Evolutionary conservation across 768 basidiomycete genomes (phyloP), one percentile per base, ranked within the genome.

Genomic region (Brasilioporus rufonigricans): DNA sequence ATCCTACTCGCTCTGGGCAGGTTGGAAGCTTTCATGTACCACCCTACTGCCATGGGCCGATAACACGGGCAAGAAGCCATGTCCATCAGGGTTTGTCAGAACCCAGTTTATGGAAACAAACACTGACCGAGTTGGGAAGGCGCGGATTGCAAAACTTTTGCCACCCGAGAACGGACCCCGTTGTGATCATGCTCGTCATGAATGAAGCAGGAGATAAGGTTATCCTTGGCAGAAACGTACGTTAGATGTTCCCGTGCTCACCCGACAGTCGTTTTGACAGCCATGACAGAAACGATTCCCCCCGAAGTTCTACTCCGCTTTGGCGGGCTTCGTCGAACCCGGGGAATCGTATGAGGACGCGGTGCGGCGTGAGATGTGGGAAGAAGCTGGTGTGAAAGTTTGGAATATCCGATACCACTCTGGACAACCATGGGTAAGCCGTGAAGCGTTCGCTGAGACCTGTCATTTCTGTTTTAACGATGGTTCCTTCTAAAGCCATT

Each of bases 281-380:
- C 8, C 16, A 11, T 4, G 12, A 5, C 68, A 87, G 86, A 83
- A 77, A 72, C 83, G 78, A 58, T 89, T 82, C 65, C 85, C 86
- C 7, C 75, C 71, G 3, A 83, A 76, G 46, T 88, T 90, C 70
- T 97, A 93, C 71, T 95, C 93, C 1, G 91, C 92, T 44, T 73
- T 98, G 27, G 93, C 95, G 1, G 96, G 96, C 3, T 98, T 98
- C 67, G 81, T 95, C 43, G 96, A 98, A 68, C 93, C 94, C 5
- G 94, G 89, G 11, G 96, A 99, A 69, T 84, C 89, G 0, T 88
- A 97, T 59, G 96, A 99, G 66, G 94, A 98, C 61, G 89, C 95
- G 2, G 94, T 98, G 29, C 77, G 81, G 49, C 80, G 96, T 36
- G 96, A 98, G 71, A 87, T 96, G 70, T 92, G 92, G 86, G 96